phyloP scores from a whole-genome alignment of 192 early-diverging fungal species.

The Podila epigama region DNA sequence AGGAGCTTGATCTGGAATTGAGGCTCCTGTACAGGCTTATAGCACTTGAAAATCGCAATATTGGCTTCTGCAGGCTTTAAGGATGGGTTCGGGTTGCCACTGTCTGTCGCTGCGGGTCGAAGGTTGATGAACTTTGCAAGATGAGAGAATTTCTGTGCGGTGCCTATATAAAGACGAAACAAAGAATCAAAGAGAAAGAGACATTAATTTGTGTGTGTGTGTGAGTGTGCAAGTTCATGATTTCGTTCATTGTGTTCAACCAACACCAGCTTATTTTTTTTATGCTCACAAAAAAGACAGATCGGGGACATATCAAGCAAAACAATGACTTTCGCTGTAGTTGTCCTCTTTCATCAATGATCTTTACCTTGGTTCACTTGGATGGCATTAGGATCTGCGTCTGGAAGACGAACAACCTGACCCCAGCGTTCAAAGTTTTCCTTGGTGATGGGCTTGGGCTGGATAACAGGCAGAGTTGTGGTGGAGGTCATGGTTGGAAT shows the following conservation, averaged over 20 bases:
- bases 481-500: too few relatives aligned
- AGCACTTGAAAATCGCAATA: conserved; percentile 49
- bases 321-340: too few relatives aligned
- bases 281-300: too few relatives aligned
- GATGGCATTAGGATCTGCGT: conserved; percentile 41
- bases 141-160: conserved; percentile 78
- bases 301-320: too few relatives aligned
- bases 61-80: conserved; percentile 63
- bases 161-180: conserved; percentile 47
- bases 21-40: conserved; percentile 51
- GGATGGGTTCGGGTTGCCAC: conserved; percentile 57
- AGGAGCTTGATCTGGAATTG: conserved; percentile 77
- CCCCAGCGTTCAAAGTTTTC: conserved; percentile 47
- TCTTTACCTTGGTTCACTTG: conserved; percentile 50
- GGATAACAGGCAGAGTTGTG: conserved; percentile 7
- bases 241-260: too few relatives aligned
- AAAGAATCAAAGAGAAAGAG: not conserved
- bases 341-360: too few relatives aligned
- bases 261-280: not conserved
- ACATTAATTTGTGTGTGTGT: not conserved
- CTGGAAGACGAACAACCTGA: conserved; percentile 41
- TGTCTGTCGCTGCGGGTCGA: conserved; percentile 43
- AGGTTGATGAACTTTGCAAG: conserved; percentile 69
- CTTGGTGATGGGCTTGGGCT: conserved; percentile 30
- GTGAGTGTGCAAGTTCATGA: not conserved